Base-by-base conservation (phyloP, 305 asterid genomes). In the Lippia alba region DNA sequence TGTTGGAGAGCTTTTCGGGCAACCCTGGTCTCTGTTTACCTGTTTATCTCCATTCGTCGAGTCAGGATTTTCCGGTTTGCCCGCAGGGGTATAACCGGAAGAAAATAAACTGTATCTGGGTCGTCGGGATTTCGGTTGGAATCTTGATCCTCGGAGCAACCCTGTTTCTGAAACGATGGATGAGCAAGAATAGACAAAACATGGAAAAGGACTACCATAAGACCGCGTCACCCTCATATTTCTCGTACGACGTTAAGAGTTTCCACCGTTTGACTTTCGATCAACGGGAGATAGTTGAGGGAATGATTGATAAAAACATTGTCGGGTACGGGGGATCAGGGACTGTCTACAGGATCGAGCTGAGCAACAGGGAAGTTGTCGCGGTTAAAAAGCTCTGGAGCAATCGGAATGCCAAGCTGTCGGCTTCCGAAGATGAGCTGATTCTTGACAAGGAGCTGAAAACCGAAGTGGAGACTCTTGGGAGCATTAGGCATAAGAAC, bases 251-350 rank as follows among this genome's bases (percentile, higher is more conserved):
- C n/a, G 84, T 94, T 18, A 94, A 85, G 69, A 88, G 90, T 49
- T 94, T 94, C 88, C 97, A 91, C 54, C 89, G 90, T 0, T 14
- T 88, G 46, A 88, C 87, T 62, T 94, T 94, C 19, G 93, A 92
- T 51, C 91, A 87, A 46, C 82, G 89, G 0, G 97, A 94, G 79
- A 89, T 94, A 64, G 56, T 85, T 5, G 96, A 84, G 2, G 87
- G 91, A 40, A 75, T 94, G 91, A 87, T 89, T 1, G 97, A 94
- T 34, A 84, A 91, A 55, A 94, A 94, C 84, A 87, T 94, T 6
- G 92, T 94, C n/a, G 99, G 99, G 4, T 87, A 86, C 56, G 97
- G 99, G 44, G 97, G 99, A 10, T 94, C 99, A 0, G 97, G 97
- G 20, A 84, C 97, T 0, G 99, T 94, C 0, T 94, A 91, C 81